phyloP scores from a whole-genome alignment of 192 early-diverging fungal species.

The Globomyces pollinis-pini region DNA sequence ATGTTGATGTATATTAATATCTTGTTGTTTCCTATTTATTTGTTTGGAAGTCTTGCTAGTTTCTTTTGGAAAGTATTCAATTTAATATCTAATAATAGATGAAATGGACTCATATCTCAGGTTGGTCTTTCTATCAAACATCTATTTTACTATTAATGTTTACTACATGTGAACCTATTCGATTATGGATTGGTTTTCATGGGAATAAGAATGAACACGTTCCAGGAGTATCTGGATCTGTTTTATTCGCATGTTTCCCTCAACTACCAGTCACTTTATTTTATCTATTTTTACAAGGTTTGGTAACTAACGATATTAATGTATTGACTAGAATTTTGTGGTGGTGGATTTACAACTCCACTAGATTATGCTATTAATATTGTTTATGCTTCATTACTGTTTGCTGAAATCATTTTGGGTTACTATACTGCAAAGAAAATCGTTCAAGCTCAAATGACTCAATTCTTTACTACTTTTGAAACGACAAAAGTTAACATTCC shows the following conservation, averaged over 20 bases:
- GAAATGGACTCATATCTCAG: background rate
- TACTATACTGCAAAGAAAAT: constrained; percentile 1
- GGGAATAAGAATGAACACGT: background rate
- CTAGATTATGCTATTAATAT: constrained; percentile 6
- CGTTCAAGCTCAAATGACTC: background rate
- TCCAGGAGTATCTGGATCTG: background rate
- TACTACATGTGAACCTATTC: background rate
- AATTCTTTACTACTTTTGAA: constrained; percentile 1
- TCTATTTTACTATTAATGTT: background rate
- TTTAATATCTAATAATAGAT: no score
- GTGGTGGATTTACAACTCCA: constrained; percentile 2
- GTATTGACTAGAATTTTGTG: background rate
- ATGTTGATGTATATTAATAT: constrained; percentile 1
- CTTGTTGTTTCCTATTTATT: background rate
- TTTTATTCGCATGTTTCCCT: background rate
- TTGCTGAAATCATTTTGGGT: constrained; percentile 3
- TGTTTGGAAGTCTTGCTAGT: background rate
- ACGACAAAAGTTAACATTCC: background rate
- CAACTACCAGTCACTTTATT: background rate
- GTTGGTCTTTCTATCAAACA: constrained; percentile 1
- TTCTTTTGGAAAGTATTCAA: background rate
- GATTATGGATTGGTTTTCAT: background rate
- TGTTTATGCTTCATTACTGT: constrained; percentile 1
- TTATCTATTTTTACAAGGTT: background rate
- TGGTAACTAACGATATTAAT: no score